These are phyloP conservation scores for Zygosaccharomyces gambellarensis DNA, from an alignment of 805 yeast species.

Conservation along the genomic window DNA sequence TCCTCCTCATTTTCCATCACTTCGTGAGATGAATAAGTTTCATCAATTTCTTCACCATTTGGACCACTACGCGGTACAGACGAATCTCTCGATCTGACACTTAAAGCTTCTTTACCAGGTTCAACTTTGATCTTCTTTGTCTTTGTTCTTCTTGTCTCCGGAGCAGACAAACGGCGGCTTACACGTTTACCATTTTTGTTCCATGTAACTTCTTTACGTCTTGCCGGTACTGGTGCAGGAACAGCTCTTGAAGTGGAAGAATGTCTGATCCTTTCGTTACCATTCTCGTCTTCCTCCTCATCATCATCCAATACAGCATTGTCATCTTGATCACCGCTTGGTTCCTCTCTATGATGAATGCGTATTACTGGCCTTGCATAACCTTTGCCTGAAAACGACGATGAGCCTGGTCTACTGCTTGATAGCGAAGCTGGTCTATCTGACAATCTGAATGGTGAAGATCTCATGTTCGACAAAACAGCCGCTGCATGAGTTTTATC, in stretches of 20 bases:
- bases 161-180: slow-evolving; percentile 19
- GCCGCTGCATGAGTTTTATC: slow-evolving; percentile 34
- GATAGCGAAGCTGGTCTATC: slow-evolving; percentile 14
- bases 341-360: slow-evolving; percentile 23
- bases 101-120: background rate
- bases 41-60: slow-evolving; percentile 11
- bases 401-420: slow-evolving; percentile 29
- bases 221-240: background rate
- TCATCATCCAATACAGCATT: slow-evolving; percentile 21
- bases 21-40: slow-evolving; percentile 4
- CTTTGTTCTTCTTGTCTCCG: slow-evolving; percentile 11
- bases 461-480: slow-evolving; percentile 33
- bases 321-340: slow-evolving; percentile 17
- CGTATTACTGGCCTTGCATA: slow-evolving; percentile 26
- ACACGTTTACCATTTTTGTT: slow-evolving; percentile 33
- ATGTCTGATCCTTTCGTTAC: slow-evolving; percentile 2
- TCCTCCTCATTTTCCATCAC: slow-evolving; percentile 9
- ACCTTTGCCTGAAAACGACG: slow-evolving; percentile 19
- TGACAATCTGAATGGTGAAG: slow-evolving; percentile 30
- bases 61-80: slow-evolving; percentile 3
- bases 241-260: background rate
- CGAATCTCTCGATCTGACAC: background rate
- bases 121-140: slow-evolving; percentile 3
- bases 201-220: slow-evolving; percentile 30
- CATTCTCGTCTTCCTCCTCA: slow-evolving; percentile 10